These are phyloP conservation scores for Vitis riparia DNA, from an alignment of 164 flowering plant genomes.

Conservation along the genomic window DNA sequence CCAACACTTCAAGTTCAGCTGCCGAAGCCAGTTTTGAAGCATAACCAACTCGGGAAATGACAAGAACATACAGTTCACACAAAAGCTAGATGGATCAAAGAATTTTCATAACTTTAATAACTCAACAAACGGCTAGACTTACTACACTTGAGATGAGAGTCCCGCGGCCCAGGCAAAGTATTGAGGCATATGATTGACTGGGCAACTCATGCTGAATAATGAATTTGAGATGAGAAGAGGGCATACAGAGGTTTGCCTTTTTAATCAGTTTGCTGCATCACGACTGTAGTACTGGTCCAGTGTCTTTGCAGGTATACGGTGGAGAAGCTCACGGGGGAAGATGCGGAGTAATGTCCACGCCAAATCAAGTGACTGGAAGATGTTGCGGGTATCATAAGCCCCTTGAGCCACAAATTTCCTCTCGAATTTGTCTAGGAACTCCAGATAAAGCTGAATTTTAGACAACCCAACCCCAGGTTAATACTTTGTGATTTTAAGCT, in stretches of 20 bases:
- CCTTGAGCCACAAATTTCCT: conserved; percentile 93
- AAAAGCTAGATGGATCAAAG: background rate
- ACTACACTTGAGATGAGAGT: background rate
- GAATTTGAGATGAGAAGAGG: background rate
- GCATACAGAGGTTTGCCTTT: background rate
- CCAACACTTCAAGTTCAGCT: no score
- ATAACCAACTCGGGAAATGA: background rate
- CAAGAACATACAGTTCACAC: background rate
- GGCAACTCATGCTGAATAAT: conserved; percentile 1
- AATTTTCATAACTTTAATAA: background rate
- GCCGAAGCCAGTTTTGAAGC: background rate
- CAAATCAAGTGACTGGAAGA: conserved; percentile 94
- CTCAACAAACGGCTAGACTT: background rate
- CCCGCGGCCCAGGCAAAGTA: background rate
- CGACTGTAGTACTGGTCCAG: conserved; percentile 81
- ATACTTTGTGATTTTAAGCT: no score
- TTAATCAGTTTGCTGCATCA: conserved; percentile 49
- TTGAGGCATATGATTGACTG: background rate
- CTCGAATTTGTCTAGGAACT: conserved; percentile 94
- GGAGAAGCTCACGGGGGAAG: conserved; percentile 97
- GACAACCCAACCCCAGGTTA: no score
- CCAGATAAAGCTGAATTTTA: conserved; percentile 75
- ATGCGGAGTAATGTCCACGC: conserved; percentile 97
- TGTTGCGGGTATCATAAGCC: conserved; percentile 92
- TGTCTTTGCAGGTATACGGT: conserved; percentile 97